phyloP scores from a whole-genome alignment of 768 basidiomycete genomes.

The Naganishia vaughanmartiniae region DNA sequence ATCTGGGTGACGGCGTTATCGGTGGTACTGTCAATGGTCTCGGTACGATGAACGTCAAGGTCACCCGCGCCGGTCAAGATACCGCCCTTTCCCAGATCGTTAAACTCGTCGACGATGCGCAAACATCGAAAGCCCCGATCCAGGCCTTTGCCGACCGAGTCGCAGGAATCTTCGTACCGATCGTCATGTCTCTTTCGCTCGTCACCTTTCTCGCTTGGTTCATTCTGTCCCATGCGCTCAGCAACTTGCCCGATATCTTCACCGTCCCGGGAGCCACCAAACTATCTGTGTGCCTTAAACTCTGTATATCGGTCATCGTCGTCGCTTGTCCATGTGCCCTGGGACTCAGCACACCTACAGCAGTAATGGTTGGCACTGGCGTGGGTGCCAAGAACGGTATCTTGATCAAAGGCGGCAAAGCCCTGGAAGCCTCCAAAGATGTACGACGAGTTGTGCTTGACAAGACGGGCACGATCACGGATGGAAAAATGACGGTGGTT shows the following conservation, averaged over 20 bases:
- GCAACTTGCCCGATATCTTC: conserved; percentile 77
- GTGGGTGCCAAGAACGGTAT: conserved; percentile 96
- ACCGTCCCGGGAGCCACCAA: conserved; percentile 72
- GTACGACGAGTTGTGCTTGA: conserved; percentile 83
- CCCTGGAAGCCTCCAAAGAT: conserved; percentile 81
- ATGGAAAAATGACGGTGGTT: conserved; percentile 83
- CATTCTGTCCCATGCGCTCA: conserved; percentile 62
- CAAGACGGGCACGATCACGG: conserved; percentile 96
- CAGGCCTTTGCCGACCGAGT: conserved; percentile 93
- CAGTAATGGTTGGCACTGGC: conserved; percentile 98
- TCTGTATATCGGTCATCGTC: conserved; percentile 96
- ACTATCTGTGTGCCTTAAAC: conserved; percentile 85
- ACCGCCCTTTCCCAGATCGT: conserved; percentile 96
- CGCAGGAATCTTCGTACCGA: conserved; percentile 91
- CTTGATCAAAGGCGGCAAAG: conserved; percentile 93
- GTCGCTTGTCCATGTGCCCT: conserved; percentile 98
- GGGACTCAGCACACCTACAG: conserved; percentile 92
- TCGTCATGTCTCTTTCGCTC: conserved; percentile 75
- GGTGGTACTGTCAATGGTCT: conserved; percentile 96
- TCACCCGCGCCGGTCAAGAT: conserved; percentile 92
- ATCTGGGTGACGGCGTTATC: conserved; percentile 78
- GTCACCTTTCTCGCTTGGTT: conserved; percentile 84
- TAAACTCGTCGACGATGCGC: conserved; percentile 92
- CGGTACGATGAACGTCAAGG: conserved; percentile 94
- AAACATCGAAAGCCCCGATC: conserved; percentile 96